Evolutionary conservation across 129 eudicot species (phyloP), one percentile per base, ranked within the genome.

Genomic region (Tagetes erecta): DNA sequence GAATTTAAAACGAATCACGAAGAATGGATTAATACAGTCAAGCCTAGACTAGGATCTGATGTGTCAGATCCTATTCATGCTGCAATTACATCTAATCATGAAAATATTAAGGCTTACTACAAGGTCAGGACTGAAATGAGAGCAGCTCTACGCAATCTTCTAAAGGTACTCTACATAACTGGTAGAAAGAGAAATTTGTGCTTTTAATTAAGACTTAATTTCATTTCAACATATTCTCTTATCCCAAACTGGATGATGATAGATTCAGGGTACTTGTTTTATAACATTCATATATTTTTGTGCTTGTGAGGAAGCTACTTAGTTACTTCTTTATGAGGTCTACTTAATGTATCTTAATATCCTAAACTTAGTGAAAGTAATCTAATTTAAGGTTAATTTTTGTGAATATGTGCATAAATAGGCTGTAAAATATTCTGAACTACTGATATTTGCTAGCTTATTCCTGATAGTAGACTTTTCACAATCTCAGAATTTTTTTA

Each of bases 121-220:
- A 90, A 88, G 79, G 96, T 93, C 68, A 86, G 91, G 80, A 80
- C 86, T 3, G 98, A 93, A 76, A 88, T 93, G 91, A 86, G 97
- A 57, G 79, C 78, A 76, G 92, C 96, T 69, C 76, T 93, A 20
- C 87, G 84, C 39, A 80, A 74, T 77, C 91, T 93, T 50, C 76
- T 93, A 75, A 90, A 90, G 98, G 98, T 93, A 86, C 63, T 3
- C 41, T 30, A 6, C 56, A 13, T 64, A 59, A 64, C 37, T 50
- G 45, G 58, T 60, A 58, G 20, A 13, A 66, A 62, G 67, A 62
- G 8, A 36, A 12, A 12, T 51, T 70, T 35, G 64, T 70, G 63
- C 64, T 50, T 36, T 31, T 44, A 10, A 6, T 67, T 27, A 47
- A 67, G 0, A 47, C 31, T 68, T 46, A 33, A 6, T 68, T 68